Evolutionary conservation across 768 basidiomycete genomes (phyloP), one percentile per base, ranked within the genome.

Genomic region (Rhodotorula taiwanensis): DNA sequence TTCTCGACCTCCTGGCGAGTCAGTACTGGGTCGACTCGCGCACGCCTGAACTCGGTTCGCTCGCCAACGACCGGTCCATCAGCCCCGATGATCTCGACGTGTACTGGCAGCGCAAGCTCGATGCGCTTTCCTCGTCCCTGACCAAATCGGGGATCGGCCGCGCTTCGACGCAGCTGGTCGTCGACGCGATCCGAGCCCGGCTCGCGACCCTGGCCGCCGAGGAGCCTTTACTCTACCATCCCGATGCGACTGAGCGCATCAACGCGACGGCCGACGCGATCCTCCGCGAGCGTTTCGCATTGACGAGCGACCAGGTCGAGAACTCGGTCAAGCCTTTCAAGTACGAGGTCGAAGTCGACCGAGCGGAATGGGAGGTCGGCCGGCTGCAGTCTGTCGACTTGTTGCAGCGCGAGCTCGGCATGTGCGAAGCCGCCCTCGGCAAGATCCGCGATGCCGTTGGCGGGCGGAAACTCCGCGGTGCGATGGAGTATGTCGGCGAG

Each of bases 311-410:
- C 75, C 94, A 98, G 77, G 94, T 99, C 21, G 95, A 99, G 59
- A 99, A 98, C 76, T 94, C 90, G 76, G 97, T 99, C 80, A 99
- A 99, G 77, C 95, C 94, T 33, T 97, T 84, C 82, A 99, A 99
- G 79, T 94, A 95, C 73, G 94, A 98, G 73, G 86, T 98, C 31
- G 95, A 99, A 74, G 87, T 97, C 20, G 92, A 97, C 66, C 81
- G 83, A 20, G 79, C 86, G 45, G 95, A 99, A 75, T 99, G 95
- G 95, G 88, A 89, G 70, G 73, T 79, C 4, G 95, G 95, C 1
- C 79, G 93, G 52, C 81, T 81, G 70, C 79, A 83, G 53, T 83
- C 89, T 2, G 81, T 89, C 59, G 83, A 83, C 57, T 78, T 93
- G 70, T 88, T 94, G 70, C 86, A 89, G 77, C 84, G 83, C 72